Percentiles rank a stretch among this genome's conserved stretches.
These are phyloP conservation scores for Alternaria hordeiaustralica DNA, from an alignment of 2,329 filamentous ascomycete genomes.

Conservation along the genomic window DNA sequence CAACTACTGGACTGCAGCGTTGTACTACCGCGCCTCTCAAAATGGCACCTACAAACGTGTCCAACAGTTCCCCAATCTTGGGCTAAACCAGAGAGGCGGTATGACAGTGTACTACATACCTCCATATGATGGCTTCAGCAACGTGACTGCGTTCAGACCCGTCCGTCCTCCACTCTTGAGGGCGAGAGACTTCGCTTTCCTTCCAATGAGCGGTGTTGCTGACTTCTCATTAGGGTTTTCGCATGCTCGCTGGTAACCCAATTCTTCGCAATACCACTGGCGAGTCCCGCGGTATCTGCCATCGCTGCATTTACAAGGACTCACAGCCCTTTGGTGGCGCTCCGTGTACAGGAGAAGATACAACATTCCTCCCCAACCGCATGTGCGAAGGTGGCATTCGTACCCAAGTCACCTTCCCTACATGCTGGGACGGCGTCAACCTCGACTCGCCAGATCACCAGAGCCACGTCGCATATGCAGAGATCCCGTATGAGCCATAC, in stretches of 20 bases:
- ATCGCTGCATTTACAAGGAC: constrained; percentile 41
- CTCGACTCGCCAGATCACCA: constrained; percentile 62
- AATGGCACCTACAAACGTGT: constrained; percentile 44
- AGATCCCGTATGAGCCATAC: constrained; percentile 41
- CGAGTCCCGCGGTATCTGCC: constrained; percentile 39
- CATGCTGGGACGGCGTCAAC: constrained; percentile 60
- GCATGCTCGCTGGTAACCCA: constrained; percentile 56
- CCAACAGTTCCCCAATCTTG: constrained; percentile 31
- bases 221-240: constrained; percentile 44
- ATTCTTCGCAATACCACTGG: constrained; percentile 34
- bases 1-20: constrained; percentile 41
- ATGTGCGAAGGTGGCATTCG: constrained; percentile 55
- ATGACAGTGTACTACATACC: constrained; percentile 44
- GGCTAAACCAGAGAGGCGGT: constrained; percentile 35
- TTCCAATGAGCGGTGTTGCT: neutral
- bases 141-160: constrained; percentile 36
- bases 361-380: constrained; percentile 44
- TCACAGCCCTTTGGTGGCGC: constrained; percentile 43
- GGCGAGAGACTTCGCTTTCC: neutral
- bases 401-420: constrained; percentile 54
- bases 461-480: constrained; percentile 55
- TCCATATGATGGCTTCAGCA: constrained; percentile 37
- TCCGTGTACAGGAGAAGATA: constrained; percentile 48
- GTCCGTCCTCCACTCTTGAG: constrained; percentile 14
- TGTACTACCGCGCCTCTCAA: constrained; percentile 33